Evolutionary conservation across 2,329 filamentous ascomycete genomes (phyloP).

Genomic region (Botrytis galanthina): DNA sequence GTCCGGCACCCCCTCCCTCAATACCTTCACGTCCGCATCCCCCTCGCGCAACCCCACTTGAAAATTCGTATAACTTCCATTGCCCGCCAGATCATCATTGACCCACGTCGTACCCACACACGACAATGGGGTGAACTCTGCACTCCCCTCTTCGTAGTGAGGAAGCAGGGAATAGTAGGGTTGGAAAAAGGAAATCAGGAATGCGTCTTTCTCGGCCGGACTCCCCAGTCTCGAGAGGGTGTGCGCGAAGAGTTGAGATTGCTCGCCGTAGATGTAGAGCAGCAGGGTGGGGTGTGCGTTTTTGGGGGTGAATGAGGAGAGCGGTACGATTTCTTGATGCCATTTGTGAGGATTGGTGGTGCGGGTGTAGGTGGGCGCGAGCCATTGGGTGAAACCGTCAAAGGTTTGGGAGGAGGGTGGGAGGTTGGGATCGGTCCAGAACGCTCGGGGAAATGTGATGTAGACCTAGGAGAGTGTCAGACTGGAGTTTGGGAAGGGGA

Average conservation of each 20-base stretch:
- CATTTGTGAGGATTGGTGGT: slow-evolving; percentile 51
- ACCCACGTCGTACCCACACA: slow-evolving; percentile 65
- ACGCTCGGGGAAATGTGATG: slow-evolving; percentile 59
- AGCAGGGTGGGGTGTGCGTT: slow-evolving; percentile 63
- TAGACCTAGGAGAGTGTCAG: slow-evolving; percentile 33
- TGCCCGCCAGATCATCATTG: slow-evolving; percentile 62
- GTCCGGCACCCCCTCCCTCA: slow-evolving; percentile 39
- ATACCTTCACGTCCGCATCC: slow-evolving; percentile 56
- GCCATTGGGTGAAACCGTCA: slow-evolving; percentile 59
- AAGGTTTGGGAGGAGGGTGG: slow-evolving; percentile 24
- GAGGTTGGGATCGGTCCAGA: slow-evolving; percentile 48
- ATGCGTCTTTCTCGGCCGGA: slow-evolving; percentile 33
- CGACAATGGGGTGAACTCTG: slow-evolving; percentile 51
- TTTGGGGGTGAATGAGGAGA: slow-evolving; percentile 51
- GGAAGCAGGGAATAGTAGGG: slow-evolving; percentile 66
- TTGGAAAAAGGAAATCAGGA: slow-evolving; percentile 49
- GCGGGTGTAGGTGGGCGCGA: slow-evolving; percentile 54
- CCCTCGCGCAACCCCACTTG: slow-evolving; percentile 57
- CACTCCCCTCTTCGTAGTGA: slow-evolving; percentile 47
- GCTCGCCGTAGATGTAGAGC: slow-evolving; percentile 58
- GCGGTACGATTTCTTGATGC: slow-evolving; percentile 61
- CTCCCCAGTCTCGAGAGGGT: slow-evolving; percentile 25
- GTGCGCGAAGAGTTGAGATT: slow-evolving; percentile 39
- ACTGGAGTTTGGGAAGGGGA: too few relatives aligned
- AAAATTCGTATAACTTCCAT: slow-evolving; percentile 69